Evolutionary conservation across 2,329 filamentous ascomycete genomes (phyloP).

Genomic region (Fusarium austroafricanum): DNA sequence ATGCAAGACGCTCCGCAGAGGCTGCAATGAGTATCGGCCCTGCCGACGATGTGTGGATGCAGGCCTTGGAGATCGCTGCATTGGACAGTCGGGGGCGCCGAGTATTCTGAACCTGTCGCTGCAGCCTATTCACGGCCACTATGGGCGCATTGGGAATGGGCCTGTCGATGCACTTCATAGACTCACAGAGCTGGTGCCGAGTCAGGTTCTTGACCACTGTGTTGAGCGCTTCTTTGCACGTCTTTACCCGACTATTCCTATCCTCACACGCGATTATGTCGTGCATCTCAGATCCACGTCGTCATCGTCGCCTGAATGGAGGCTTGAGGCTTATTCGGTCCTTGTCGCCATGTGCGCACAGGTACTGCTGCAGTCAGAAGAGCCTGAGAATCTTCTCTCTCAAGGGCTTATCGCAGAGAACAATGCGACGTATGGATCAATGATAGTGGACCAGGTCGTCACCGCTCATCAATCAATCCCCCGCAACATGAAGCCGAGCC

Average conservation of each 20-base stretch:
- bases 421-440: slow-evolving; percentile 53
- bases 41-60: slow-evolving; percentile 57
- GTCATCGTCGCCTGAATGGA: slow-evolving; percentile 41
- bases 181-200: slow-evolving; percentile 51
- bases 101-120: slow-evolving; percentile 1
- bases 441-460: slow-evolving; percentile 54
- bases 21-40: slow-evolving; percentile 58
- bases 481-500: slow-evolving; percentile 50
- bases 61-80: slow-evolving; percentile 56
- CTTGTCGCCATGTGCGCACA: slow-evolving; percentile 56
- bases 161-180: slow-evolving; percentile 35
- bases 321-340: slow-evolving; percentile 52
- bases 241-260: slow-evolving; percentile 57
- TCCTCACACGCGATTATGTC: slow-evolving; percentile 55
- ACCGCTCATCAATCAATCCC: slow-evolving; percentile 51
- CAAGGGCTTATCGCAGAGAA: slow-evolving; percentile 51
- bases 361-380: slow-evolving; percentile 56
- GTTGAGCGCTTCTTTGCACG: slow-evolving; percentile 54
- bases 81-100: slow-evolving; percentile 31
- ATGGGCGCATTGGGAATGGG: neutral
- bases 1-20: slow-evolving; percentile 57
- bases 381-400: slow-evolving; percentile 49
- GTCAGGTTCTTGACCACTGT: slow-evolving; percentile 53
- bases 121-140: slow-evolving; percentile 13
- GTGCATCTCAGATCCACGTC: slow-evolving; percentile 42